Evolutionary conservation across 139 green algal genomes (phyloP), one percentile per base, ranked within the genome.

Genomic region (Closterium sp.): DNA sequence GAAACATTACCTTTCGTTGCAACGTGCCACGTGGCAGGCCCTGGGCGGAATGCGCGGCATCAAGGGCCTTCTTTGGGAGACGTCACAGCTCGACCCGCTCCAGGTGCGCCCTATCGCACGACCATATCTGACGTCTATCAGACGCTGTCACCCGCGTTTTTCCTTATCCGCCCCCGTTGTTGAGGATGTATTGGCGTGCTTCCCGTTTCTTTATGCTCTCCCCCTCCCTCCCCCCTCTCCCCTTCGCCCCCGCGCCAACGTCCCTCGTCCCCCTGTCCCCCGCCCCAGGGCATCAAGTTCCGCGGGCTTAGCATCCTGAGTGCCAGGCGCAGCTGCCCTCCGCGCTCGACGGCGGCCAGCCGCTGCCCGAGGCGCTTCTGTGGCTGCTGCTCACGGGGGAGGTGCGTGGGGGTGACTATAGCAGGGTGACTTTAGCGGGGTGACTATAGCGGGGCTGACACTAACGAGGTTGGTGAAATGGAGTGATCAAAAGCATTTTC

Each of bases 21-120:
- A 23, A 87, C 0, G 31, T 87, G 84, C 31, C 84, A 35, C 32
- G 84, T 91, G 84, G 32, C 84, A 92, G 89, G 90, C 92, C 4
- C 96, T 99, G 43, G 98, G 98, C 83, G 98, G 98, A 92, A 99
- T 99, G 98, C 95, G 98, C 12, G 98, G 98, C 91, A 99, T 99
- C 92, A 96, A 97, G 83, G 97, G 96, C 8, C 95, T 99, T 92
- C 95, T 99, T 21, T 99, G 97, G 97, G 98, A 99, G 92, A 98
- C 97, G 2, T 99, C 97, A 0, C 95, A 99, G 64, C 95, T 99
- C 31, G 98, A 99, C 86, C 90, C 55, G 55, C 55, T 28, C 55
- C n/a, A n/a, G n/a, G n/a, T n/a, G n/a, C n/a, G n/a, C n/a, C n/a
- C n/a, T n/a, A n/a, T n/a, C n/a, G n/a, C n/a, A n/a, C n/a, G n/a